Percentiles rank a stretch among this genome's conserved stretches.
Conservation (phyloP, 169 alveolate genomes). For the Eimeria falciformis region DNA sequence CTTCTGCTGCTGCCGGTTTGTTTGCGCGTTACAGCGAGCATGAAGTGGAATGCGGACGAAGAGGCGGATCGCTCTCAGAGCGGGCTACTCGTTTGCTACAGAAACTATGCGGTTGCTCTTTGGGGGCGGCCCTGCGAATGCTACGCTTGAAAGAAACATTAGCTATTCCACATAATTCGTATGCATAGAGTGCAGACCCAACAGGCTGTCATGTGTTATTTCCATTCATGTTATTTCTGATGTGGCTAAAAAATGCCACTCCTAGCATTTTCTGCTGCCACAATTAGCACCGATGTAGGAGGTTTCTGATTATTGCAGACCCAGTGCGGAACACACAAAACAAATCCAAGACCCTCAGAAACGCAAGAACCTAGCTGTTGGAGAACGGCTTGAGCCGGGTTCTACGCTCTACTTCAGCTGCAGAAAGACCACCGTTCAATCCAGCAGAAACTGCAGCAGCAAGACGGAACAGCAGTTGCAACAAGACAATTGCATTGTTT, state of each 20-base stretch:
- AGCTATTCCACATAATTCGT: not conserved
- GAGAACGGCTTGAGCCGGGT: constrained; percentile 17
- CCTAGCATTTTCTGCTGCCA: no score
- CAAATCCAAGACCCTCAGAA: not conserved
- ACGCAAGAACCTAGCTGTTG: not conserved
- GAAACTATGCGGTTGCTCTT: constrained; percentile 30
- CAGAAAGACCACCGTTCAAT: not conserved
- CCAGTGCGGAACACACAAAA: not conserved
- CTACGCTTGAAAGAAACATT: constrained; percentile 54
- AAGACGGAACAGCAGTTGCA: not conserved
- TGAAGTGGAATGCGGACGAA: not conserved
- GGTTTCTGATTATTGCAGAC: no score
- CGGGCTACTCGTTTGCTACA: constrained; percentile 4
- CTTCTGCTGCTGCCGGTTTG: constrained; percentile 19
- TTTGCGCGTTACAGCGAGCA: not conserved
- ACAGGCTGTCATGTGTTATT: no score
- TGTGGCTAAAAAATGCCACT: no score
- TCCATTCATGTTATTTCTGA: no score
- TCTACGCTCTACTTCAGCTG: constrained; percentile 3
- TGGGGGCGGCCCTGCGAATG: constrained; percentile 4
- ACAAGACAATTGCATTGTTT: not conserved
- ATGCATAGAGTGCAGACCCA: no score
- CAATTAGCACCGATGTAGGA: no score
- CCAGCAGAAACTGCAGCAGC: not conserved
- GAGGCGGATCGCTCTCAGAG: not conserved